These are phyloP conservation scores for Paramecium primaurelia DNA, from an alignment of 73 alveolate species.

Conservation along the genomic window DNA sequence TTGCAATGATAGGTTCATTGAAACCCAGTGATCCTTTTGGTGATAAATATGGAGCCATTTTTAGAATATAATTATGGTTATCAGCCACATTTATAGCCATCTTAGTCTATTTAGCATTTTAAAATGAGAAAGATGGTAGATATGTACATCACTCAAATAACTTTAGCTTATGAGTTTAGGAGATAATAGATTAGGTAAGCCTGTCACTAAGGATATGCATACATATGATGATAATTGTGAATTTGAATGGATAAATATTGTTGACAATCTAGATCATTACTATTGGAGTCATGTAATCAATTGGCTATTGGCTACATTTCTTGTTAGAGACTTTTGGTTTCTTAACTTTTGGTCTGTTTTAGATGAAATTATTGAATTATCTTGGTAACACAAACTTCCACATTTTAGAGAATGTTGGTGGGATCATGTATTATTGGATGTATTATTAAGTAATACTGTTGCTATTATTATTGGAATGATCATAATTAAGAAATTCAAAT, in stretches of 20 bases:
- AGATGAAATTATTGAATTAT: slow-evolving; percentile 81
- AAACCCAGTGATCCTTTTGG: slow-evolving; percentile 60
- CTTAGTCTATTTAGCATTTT: slow-evolving; percentile 63
- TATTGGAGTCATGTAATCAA: slow-evolving; percentile 75
- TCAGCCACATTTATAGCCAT: slow-evolving; percentile 54
- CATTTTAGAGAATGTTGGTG: slow-evolving; percentile 94
- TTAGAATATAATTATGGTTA: slow-evolving; percentile 60
- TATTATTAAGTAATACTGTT: slow-evolving; percentile 75
- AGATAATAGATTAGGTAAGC: slow-evolving; percentile 56
- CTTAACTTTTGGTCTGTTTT: slow-evolving; percentile 79
- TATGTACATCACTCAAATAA: not conserved
- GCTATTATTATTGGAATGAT: slow-evolving; percentile 81
- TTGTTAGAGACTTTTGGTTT: slow-evolving; percentile 71
- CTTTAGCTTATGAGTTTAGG: slow-evolving; percentile 56
- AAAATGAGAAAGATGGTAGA: slow-evolving; percentile 70
- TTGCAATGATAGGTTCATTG: slow-evolving; percentile 56
- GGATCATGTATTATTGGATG: slow-evolving; percentile 86
- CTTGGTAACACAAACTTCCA: slow-evolving; percentile 81
- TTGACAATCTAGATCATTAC: slow-evolving; percentile 76
- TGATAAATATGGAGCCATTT: slow-evolving; percentile 31
- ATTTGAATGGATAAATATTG: slow-evolving; percentile 64
- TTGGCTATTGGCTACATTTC: slow-evolving; percentile 82
- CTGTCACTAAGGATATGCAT: slow-evolving; percentile 69
- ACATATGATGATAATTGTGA: slow-evolving; percentile 81
- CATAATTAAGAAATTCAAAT: slow-evolving; percentile 49